Evolutionary conservation across 441 rosid genomes (phyloP), one percentile per base, ranked within the genome.

Genomic region (Adansonia grandidieri): DNA sequence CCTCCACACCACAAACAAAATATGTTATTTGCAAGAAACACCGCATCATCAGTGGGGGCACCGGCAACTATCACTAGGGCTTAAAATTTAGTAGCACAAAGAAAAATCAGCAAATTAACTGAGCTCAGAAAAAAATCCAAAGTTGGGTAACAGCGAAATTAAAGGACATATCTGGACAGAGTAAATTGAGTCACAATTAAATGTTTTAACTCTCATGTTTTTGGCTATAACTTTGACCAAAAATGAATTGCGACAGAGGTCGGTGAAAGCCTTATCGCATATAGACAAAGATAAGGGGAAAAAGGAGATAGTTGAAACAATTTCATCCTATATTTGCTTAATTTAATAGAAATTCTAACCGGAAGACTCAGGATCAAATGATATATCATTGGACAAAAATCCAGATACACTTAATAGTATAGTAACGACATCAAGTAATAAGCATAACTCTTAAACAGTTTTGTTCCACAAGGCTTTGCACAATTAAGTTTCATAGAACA

Each of bases 271-370:
- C 50, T 65, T 65, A 65, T 7, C 17, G 6, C 69, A 64, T 20
- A 32, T 7, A 40, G 2, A 15, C 22, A 40, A 58, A 6, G 19
- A 48, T 11, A 14, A 47, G n/a, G 6, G 42, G 32, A 6, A 40
- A 69, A 48, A 15, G 60, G 74, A 70, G 45, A 28, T 53, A 24
- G 9, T 28, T 70, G 74, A 71, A 71, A 28, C 51, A 71, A 71
- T 15, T 50, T 15, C 44, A 50, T 71, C 45, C 13, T 2, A 70
- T 50, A 42, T 66, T 24, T 72, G 13, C 22, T 72, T 28, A 9
- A 32, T 53, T 28, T 64, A 2, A 10, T 4, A 71, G 45, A 32
- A 15, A 28, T 37, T 54, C 28, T 32, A 14, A 71, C 51, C n/a
- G 53, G 1, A 32, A 50, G 54, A 11, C 54, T 2, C 11, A 50